A percentile compares a stretch with the other conserved stretches of the same genome.
Conservation (phyloP, 176 grass and related monocot species). For the Pontederia paniculata region DNA sequence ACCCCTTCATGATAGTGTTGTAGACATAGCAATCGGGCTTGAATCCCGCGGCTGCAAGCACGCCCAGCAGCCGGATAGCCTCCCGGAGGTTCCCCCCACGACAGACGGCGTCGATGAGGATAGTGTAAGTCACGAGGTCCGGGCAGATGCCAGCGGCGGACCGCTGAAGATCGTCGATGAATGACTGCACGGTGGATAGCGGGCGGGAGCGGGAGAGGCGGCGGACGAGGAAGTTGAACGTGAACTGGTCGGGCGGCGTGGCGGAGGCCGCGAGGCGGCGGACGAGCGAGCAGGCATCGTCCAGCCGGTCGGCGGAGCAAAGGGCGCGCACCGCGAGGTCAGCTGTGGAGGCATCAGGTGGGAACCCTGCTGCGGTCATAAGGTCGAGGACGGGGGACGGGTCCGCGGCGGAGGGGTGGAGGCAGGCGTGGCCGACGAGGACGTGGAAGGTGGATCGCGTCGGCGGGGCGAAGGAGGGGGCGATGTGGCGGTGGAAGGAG, state of each 20-base stretch:
- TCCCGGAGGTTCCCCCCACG: slow-evolving; percentile 45
- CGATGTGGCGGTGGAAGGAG: slow-evolving; percentile 26
- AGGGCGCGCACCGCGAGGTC: slow-evolving; percentile 36
- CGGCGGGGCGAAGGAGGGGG: slow-evolving; percentile 7
- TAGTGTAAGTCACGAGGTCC: slow-evolving; percentile 39
- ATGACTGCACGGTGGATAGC: slow-evolving; percentile 36
- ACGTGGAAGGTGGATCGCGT: slow-evolving; percentile 26
- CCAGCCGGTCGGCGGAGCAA: slow-evolving; percentile 26
- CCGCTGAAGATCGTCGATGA: slow-evolving; percentile 37
- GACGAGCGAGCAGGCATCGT: slow-evolving; percentile 33
- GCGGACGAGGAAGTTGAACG: slow-evolving; percentile 52
- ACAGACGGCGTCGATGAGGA: slow-evolving; percentile 56
- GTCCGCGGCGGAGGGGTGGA: slow-evolving; percentile 7
- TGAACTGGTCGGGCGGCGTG: slow-evolving; percentile 28
- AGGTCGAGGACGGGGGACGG: slow-evolving; percentile 20
- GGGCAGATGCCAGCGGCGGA: slow-evolving; percentile 16
- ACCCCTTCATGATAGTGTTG: slow-evolving; percentile 79
- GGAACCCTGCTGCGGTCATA: slow-evolving; percentile 17
- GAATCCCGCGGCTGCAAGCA: slow-evolving; percentile 51
- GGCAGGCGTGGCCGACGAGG: slow-evolving; percentile 33
- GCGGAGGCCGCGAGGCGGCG: slow-evolving; percentile 2
- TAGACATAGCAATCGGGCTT: slow-evolving; percentile 64
- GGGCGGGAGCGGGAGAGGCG: slow-evolving; percentile 50
- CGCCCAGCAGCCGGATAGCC: slow-evolving; percentile 37
- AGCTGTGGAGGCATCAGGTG: slow-evolving; percentile 28